Base-by-base conservation (phyloP, 2,329 filamentous ascomycete species). In the Beauveria caledonica region DNA sequence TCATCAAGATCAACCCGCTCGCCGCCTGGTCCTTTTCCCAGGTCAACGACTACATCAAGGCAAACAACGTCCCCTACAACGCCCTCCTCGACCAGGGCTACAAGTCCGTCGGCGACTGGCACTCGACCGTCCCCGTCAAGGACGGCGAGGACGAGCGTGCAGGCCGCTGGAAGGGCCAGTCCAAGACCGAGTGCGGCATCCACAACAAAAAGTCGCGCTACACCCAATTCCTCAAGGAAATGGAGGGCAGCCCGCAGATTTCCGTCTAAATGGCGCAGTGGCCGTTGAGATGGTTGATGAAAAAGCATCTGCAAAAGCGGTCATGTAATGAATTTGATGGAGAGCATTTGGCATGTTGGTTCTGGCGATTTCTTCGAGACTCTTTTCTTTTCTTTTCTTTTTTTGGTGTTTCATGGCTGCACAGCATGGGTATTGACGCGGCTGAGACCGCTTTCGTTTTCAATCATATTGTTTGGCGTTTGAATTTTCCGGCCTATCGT, bases 51-150 rank as follows among this genome's bases (percentile, higher is more conserved):
- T 99, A 99, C 77, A 85, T 97, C 76, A 84, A 86, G 68, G 86
- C 89, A 69, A 84, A 97, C 79, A 77, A 91, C 63, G 92, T 99
- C 4, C 94, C 94, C 0, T 97, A 96, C 81, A 99, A 99, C 73
- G 86, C 83, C 63, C 84, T 99, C 33, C 83, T 99, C 51, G 90
- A 97, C 76, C 82, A 80, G 62, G 94, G 94, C n/a, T 99, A 99
- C 83, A 97, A 97, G 83, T 96, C 91, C 65, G 83, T 99, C 64
- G 94, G 94, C 63, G 94, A 99, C 80, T 97, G 92, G 90, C 94
- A 99, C 81, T 96, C 92, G 55, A 99, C 94, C 4, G 88, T 86
- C 67, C 92, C 94, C 13, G 92, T 97, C 63, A 86, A 82, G 64
- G 91, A 93, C 62, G 90, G 90, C 65, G 94, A 99, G 77, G 94